Base-by-base conservation (phyloP, 768 basidiomycete genomes). In the Calocera cornea region DNA sequence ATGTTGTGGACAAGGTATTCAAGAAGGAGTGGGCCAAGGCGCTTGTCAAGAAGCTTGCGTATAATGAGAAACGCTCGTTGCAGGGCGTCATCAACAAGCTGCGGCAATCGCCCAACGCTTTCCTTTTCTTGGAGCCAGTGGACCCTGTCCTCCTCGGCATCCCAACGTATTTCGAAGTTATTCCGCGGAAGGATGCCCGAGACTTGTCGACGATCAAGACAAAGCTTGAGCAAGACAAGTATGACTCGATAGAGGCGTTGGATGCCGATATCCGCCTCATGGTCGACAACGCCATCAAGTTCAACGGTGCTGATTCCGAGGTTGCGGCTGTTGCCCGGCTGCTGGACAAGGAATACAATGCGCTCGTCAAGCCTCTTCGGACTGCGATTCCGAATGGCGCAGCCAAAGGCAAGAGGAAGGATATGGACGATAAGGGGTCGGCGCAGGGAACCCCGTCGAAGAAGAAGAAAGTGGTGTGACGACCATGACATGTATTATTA, bases 201-300 rank as follows among this genome's bases (percentile, higher is more conserved):
- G 95, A 98, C 77, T 79, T 98, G 66, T 78, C 80, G 69, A 88
- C 87, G 64, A 95, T 98, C 72, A 84, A 87, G 69, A 81, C 81
- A 72, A 92, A 88, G 75, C 80, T 97, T 68, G 89, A 92, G 68
- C 78, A 78, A 36, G 92, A 93, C 78, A 88, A 87, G 76, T 95
- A 95, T 75, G 86, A 88, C 34, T 83, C 85, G 1, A 76, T 86
- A 65, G 88, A 90, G 54, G 85, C 85, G 1, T 87, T 95, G 72
- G 88, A 91, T 74, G 88, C 86, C 1, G 95, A 98, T 74, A 77
- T 95, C 66, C 84, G 88, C 49, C 82, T 95, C 47, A 95, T 98
- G 93, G 77, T 92, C 68, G 78, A 84, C 68, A 98, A 97, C 74
- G 92, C 95, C 17, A 83, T 89, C 75, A 84, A 82, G 65, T 98